Conservation (phyloP, 2,329 filamentous ascomycete species). For the Colletotrichum eleusines region DNA sequence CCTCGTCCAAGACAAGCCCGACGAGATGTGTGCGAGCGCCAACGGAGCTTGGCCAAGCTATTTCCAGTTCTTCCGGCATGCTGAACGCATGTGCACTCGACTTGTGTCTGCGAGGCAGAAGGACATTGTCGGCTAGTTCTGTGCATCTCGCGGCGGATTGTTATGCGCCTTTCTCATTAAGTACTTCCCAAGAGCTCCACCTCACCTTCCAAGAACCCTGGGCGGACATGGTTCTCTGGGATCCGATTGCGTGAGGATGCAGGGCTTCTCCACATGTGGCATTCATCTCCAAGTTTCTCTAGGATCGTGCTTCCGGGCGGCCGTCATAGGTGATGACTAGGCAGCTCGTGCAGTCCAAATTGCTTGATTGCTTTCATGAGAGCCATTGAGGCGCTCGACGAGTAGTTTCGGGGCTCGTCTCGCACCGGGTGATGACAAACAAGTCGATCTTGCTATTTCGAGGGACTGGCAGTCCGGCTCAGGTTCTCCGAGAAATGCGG, state of each 20-base stretch:
- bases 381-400: background rate
- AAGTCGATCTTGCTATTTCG: conserved; percentile 16
- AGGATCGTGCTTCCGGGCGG: conserved; percentile 7
- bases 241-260: conserved; percentile 26
- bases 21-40: background rate
- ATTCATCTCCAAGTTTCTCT: conserved; percentile 26
- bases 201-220: conserved; percentile 7
- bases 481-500: conserved; percentile 15
- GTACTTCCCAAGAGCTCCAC: conserved; percentile 2
- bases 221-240: conserved; percentile 15
- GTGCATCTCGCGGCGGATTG: background rate
- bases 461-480: conserved; percentile 4
- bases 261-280: conserved; percentile 30
- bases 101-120: background rate
- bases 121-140: background rate
- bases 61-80: background rate
- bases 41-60: background rate
- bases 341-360: conserved; percentile 4
- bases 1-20: too few species aligned
- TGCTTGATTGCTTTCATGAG: background rate
- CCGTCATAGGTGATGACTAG: conserved; percentile 22
- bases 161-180: background rate
- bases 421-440: conserved; percentile 7
- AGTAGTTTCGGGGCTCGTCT: conserved; percentile 1
- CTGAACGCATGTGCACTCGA: background rate